phyloP scores from a whole-genome alignment of 768 basidiomycete genomes.

The Tulasnella sp. region DNA sequence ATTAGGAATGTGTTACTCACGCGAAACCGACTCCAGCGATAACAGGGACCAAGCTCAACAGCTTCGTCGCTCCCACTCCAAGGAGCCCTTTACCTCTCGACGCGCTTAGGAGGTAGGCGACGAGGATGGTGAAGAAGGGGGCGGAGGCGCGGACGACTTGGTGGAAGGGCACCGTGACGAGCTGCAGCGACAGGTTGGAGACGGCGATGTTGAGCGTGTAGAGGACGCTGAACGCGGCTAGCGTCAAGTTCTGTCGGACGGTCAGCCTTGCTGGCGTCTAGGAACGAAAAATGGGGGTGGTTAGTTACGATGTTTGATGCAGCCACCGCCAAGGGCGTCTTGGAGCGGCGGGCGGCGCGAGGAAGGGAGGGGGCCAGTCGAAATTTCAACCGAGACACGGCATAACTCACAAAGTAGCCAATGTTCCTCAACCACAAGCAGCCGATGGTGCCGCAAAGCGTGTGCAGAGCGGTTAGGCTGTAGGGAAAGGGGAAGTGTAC shows the following conservation, averaged over 20 bases:
- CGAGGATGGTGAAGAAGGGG: constrained; percentile 86
- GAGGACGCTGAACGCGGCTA: constrained; percentile 81
- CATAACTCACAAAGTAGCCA: constrained; percentile 54
- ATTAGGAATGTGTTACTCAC: too few species aligned
- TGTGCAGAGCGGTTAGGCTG: constrained; percentile 90
- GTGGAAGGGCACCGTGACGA: constrained; percentile 94
- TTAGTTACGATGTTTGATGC: neutral
- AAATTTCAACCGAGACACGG: neutral
- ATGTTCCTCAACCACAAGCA: constrained; percentile 65
- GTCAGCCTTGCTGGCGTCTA: constrained; percentile 58
- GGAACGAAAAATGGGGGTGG: neutral
- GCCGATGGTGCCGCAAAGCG: constrained; percentile 82
- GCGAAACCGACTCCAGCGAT: constrained; percentile 92
- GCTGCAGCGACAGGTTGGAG: constrained; percentile 84
- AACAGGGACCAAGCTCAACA: constrained; percentile 75
- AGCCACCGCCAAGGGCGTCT: too few species aligned
- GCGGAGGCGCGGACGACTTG: constrained; percentile 94
- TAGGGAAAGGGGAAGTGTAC: constrained; percentile 95
- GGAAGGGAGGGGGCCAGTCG: neutral
- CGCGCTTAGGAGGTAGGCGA: constrained; percentile 71
- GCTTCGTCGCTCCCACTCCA: constrained; percentile 47
- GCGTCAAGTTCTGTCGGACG: constrained; percentile 58
- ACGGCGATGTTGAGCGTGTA: constrained; percentile 95
- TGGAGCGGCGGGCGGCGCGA: too few species aligned
- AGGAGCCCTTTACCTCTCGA: constrained; percentile 42